Conservation (phyloP, 1,284 basidiomycete species). For the Puccinia horiana region DNA sequence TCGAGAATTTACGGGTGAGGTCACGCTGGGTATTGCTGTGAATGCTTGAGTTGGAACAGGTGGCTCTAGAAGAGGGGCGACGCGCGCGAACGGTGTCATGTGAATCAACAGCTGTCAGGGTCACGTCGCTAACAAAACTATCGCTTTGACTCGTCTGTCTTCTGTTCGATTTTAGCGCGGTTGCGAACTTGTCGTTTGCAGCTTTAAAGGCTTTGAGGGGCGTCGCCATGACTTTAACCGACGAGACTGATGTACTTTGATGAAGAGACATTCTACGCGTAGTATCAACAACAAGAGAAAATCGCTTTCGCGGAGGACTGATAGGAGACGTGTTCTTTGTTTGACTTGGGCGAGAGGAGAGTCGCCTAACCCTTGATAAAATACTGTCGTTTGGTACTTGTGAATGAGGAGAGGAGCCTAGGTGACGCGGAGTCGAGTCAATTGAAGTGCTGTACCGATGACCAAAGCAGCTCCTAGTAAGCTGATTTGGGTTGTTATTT, state of each 20-base stretch:
- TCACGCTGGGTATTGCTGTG: background rate
- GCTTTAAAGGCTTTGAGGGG: slow-evolving; percentile 8
- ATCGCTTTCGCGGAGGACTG: slow-evolving; percentile 40
- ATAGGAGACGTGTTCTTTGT: background rate
- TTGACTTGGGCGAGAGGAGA: slow-evolving; percentile 14
- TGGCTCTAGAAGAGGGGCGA: slow-evolving; percentile 38
- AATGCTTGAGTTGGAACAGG: slow-evolving; percentile 6
- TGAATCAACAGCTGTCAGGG: background rate
- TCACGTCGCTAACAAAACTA: slow-evolving; percentile 17
- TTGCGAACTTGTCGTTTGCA: slow-evolving; percentile 3
- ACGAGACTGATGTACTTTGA: background rate
- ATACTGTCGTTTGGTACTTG: slow-evolving; percentile 35
- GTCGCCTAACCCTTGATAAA: slow-evolving; percentile 32
- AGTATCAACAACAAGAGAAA: slow-evolving; percentile 29
- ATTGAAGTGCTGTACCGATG: slow-evolving; percentile 47
- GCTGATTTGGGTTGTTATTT: background rate
- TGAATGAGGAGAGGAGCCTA: slow-evolving; percentile 7
- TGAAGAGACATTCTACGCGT: background rate
- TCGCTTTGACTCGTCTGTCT: slow-evolving; percentile 31
- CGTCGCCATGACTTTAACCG: background rate
- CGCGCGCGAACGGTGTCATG: slow-evolving; percentile 9
- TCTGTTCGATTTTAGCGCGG: slow-evolving; percentile 21
- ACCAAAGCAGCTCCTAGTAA: background rate
- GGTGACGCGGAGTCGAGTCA: slow-evolving; percentile 17
- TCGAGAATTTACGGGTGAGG: slow-evolving; percentile 14